phyloP scores from a whole-genome alignment of 495 filamentous ascomycete genomes.

The Hyaloscypha variabilis region DNA sequence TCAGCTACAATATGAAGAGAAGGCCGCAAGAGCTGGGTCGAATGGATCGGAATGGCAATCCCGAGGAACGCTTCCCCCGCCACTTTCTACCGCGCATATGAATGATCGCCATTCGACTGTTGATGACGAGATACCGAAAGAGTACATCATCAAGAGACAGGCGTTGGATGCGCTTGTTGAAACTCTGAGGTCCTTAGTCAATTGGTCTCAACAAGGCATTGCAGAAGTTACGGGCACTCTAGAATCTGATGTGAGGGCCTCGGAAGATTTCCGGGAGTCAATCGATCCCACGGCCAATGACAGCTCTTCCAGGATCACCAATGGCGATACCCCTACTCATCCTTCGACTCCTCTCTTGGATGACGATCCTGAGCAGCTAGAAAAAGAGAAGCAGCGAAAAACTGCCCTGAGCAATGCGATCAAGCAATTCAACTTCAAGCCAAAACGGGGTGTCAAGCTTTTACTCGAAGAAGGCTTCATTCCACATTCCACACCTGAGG shows the following conservation, averaged over 20 bases:
- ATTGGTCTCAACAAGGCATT: constrained; percentile 84
- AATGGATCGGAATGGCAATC: constrained; percentile 77
- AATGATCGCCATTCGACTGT: constrained; percentile 51
- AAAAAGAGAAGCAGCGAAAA: constrained; percentile 91
- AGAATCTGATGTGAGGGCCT: constrained; percentile 60
- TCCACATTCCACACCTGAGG: constrained; percentile 68
- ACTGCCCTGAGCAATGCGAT: constrained; percentile 88
- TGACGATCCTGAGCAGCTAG: constrained; percentile 89
- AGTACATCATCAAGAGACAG: constrained; percentile 86
- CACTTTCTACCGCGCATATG: constrained; percentile 78
- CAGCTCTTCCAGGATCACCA: constrained; percentile 48
- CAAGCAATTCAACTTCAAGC: constrained; percentile 96
- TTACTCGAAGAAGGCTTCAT: constrained; percentile 88
- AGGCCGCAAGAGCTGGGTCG: constrained; percentile 60
- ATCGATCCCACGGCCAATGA: constrained; percentile 64
- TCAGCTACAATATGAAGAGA: constrained; percentile 84
- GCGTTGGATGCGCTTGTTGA: constrained; percentile 87
- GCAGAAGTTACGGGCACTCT: constrained; percentile 56
- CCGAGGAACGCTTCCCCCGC: constrained; percentile 80
- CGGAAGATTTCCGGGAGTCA: constrained; percentile 82
- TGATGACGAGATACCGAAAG: constrained; percentile 73
- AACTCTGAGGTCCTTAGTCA: constrained; percentile 84
- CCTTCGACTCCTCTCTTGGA: constrained; percentile 77
- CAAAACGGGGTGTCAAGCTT: constrained; percentile 88
- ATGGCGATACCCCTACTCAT: constrained; percentile 60